These are phyloP conservation scores for Pseudisothecium myosuroides DNA, from an alignment of 225 moss, liverwort and hornwort species.

Conservation along the genomic window DNA sequence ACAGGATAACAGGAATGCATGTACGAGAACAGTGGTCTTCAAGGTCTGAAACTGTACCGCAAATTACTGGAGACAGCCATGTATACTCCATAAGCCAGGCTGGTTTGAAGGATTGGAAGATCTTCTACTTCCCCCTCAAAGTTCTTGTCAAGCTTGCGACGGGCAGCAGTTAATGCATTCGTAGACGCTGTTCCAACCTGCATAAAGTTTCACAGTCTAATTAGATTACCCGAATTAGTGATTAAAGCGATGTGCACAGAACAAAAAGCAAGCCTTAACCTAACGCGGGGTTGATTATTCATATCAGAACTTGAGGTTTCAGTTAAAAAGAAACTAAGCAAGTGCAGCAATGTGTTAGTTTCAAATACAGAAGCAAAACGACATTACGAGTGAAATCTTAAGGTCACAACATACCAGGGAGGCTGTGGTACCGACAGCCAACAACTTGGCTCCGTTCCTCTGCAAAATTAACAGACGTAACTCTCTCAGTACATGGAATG, in stretches of 20 bases:
- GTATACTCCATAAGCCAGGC: slow-evolving; percentile 97
- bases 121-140: slow-evolving; percentile 55
- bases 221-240: neutral
- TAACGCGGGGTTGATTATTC: neutral
- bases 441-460: slow-evolving; percentile 82
- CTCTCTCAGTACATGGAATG: neutral
- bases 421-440: slow-evolving; percentile 89
- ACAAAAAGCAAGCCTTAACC: neutral
- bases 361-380: neutral
- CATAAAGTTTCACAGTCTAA: neutral
- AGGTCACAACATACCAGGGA: slow-evolving; percentile 45
- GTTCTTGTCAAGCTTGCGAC: slow-evolving; percentile 53
- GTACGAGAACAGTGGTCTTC: neutral
- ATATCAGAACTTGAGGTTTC: neutral
- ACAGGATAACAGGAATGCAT: neutral
- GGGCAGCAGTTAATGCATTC: slow-evolving; percentile 48
- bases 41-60: slow-evolving; percentile 30
- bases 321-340: neutral
- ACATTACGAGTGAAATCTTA: neutral
- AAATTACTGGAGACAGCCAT: slow-evolving; percentile 96
- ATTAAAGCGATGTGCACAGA: neutral
- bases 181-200: slow-evolving; percentile 86
- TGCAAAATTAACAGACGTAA: slow-evolving; percentile 6
- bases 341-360: neutral
- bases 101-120: slow-evolving; percentile 75